Evolutionary conservation across 2,329 filamentous ascomycete species (phyloP).

Genomic region (Diaporthe longicolla): DNA sequence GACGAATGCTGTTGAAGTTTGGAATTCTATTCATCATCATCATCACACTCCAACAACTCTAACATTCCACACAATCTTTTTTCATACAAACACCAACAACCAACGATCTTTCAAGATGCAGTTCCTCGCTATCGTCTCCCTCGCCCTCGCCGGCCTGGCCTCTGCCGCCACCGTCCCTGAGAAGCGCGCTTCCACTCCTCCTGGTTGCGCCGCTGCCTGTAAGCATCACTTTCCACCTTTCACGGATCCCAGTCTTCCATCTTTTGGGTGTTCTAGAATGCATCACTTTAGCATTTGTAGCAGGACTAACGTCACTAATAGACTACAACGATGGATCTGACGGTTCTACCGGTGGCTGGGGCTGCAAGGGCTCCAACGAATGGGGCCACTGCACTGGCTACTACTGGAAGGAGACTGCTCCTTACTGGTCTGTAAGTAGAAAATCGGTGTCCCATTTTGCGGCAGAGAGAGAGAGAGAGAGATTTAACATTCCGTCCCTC

Average conservation of each 20-base stretch:
- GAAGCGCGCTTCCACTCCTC: conserved; percentile 25
- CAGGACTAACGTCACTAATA: too few relatives aligned
- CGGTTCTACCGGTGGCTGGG: conserved; percentile 11
- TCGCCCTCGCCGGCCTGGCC: conserved; percentile 21
- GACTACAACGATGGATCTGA: conserved; percentile 15
- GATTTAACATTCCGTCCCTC: not conserved
- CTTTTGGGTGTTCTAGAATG: too few relatives aligned
- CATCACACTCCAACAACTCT: conserved; percentile 20
- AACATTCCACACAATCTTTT: not conserved
- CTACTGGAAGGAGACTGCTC: conserved; percentile 11
- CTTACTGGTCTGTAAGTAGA: conserved; percentile 28
- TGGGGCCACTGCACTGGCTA: conserved; percentile 5
- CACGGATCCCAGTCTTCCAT: too few relatives aligned
- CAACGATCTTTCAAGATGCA: conserved; percentile 21
- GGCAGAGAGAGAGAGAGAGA: not conserved
- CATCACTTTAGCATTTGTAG: too few relatives aligned
- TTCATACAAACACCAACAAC: not conserved
- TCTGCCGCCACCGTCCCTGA: conserved; percentile 18
- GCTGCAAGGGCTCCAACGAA: not conserved
- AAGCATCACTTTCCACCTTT: too few relatives aligned
- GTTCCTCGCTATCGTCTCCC: conserved; percentile 25
- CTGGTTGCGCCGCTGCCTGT: not conserved
- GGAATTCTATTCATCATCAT: not conserved
- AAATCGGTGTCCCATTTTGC: too few relatives aligned
- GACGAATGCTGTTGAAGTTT: not conserved